Evolutionary conservation across 306 rosid genomes (phyloP).

Genomic region (Psophocarpus tetragonolobus): DNA sequence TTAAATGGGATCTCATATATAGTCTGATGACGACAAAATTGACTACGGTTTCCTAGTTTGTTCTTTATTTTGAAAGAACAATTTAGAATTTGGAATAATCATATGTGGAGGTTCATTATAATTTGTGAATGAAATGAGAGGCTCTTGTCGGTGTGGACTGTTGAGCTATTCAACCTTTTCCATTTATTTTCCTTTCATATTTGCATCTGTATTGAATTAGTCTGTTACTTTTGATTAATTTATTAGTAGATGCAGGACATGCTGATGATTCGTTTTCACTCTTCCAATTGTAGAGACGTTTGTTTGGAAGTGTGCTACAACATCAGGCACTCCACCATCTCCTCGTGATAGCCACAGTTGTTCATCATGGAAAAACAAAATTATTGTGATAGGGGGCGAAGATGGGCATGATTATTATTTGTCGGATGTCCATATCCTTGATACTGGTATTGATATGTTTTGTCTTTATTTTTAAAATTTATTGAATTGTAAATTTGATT

Average conservation of each 20-base stretch:
- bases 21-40: background rate
- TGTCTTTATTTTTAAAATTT: background rate
- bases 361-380: slow-evolving; percentile 87
- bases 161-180: slow-evolving; percentile 6
- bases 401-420: slow-evolving; percentile 84
- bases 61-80: slow-evolving; percentile 10
- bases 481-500: background rate
- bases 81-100: slow-evolving; percentile 20
- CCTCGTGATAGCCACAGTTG: slow-evolving; percentile 98
- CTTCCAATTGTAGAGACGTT: slow-evolving; percentile 69
- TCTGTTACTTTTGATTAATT: slow-evolving; percentile 6
- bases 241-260: background rate
- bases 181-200: slow-evolving; percentile 22
- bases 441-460: slow-evolving; percentile 61
- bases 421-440: slow-evolving; percentile 95
- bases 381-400: slow-evolving; percentile 92
- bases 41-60: background rate
- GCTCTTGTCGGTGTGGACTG: background rate
- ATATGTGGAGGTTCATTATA: background rate
- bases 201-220: background rate
- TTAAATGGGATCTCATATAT: background rate
- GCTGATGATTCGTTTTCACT: slow-evolving; percentile 24
- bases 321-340: slow-evolving; percentile 88
- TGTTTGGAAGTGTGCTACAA: slow-evolving; percentile 80
- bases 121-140: slow-evolving; percentile 1